These are phyloP conservation scores for Leucocoprinus sp. DNA, from an alignment of 768 basidiomycete genomes.

Conservation along the genomic window DNA sequence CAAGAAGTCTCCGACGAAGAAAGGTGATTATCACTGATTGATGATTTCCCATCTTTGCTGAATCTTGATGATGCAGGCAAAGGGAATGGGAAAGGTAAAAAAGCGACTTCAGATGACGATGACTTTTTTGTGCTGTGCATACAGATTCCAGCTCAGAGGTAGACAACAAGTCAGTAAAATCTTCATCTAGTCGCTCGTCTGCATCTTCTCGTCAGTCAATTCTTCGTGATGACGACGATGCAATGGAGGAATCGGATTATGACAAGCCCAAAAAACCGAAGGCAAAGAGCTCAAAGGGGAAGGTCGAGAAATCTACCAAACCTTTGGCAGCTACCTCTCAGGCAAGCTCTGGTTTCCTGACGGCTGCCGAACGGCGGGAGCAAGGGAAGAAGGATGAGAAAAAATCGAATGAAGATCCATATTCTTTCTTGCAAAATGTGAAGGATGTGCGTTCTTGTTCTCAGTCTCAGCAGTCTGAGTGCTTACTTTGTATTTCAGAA, in stretches of 20 bases:
- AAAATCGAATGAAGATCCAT: constrained; percentile 70
- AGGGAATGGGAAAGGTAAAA: constrained; percentile 25
- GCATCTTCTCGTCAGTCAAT: constrained; percentile 36
- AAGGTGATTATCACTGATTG: constrained; percentile 27
- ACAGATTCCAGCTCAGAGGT: constrained; percentile 49
- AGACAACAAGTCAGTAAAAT: constrained; percentile 38
- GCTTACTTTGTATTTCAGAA: constrained; percentile 39
- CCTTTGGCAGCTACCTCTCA: constrained; percentile 16
- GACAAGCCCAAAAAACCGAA: constrained; percentile 24
- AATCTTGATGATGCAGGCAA: background rate
- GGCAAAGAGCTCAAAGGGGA: constrained; percentile 21
- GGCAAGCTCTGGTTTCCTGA: constrained; percentile 50
- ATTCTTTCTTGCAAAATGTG: constrained; percentile 61
- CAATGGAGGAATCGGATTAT: constrained; percentile 22
- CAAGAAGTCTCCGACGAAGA: constrained; percentile 54
- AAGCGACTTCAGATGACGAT: constrained; percentile 42
- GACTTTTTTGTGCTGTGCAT: constrained; percentile 61
- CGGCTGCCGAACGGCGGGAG: constrained; percentile 72
- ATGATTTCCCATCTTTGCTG: background rate
- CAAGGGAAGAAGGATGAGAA: constrained; percentile 78
- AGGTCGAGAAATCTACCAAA: constrained; percentile 16
- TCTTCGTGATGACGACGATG: constrained; percentile 33
- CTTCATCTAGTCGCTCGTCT: constrained; percentile 44
- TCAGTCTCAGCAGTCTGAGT: background rate
- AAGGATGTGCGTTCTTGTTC: constrained; percentile 50